phyloP scores from a whole-genome alignment of 495 filamentous ascomycete genomes.

The Penicillium taxi region DNA sequence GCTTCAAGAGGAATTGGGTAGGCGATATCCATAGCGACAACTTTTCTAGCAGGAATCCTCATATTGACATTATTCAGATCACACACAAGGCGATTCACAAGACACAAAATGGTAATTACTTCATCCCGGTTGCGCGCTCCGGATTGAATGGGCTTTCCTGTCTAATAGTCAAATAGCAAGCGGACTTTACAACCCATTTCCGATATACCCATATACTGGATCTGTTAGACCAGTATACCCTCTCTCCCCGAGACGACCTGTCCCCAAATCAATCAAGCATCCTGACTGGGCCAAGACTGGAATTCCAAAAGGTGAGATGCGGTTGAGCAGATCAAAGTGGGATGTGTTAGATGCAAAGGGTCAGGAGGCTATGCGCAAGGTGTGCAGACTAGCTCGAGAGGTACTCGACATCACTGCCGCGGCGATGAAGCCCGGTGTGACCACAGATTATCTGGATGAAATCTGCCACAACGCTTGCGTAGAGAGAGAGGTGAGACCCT shows the following conservation, averaged over 20 bases:
- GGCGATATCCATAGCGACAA: conserved; percentile 12
- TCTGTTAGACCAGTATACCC: conserved; percentile 67
- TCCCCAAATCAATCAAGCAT: conserved; percentile 59
- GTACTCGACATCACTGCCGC: conserved; percentile 72
- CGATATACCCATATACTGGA: conserved; percentile 65
- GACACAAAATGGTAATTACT: conserved; percentile 41
- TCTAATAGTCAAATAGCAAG: conserved; percentile 52
- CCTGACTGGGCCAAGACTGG: conserved; percentile 68
- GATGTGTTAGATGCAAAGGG: conserved; percentile 55
- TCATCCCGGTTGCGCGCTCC: conserved; percentile 51
- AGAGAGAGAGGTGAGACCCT: conserved; percentile 59
- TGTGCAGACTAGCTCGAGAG: conserved; percentile 64
- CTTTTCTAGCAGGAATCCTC: conserved; percentile 12
- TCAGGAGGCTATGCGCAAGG: conserved; percentile 69
- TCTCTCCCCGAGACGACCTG: conserved; percentile 51
- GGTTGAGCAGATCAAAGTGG: conserved; percentile 54
- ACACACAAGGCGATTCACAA: conserved; percentile 57
- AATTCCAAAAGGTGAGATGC: conserved; percentile 55
- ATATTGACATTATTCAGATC: conserved; percentile 62
- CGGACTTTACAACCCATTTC: conserved; percentile 68
- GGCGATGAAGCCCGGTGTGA: conserved; percentile 61
- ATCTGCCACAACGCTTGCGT: conserved; percentile 74
- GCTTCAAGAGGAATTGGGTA: conserved; percentile 90
- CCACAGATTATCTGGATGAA: conserved; percentile 77
- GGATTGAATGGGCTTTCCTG: too few species aligned